These are phyloP conservation scores for Lodderomyces parapsilosis DNA, from an alignment of 1,139 yeast genomes.

Conservation along the genomic window DNA sequence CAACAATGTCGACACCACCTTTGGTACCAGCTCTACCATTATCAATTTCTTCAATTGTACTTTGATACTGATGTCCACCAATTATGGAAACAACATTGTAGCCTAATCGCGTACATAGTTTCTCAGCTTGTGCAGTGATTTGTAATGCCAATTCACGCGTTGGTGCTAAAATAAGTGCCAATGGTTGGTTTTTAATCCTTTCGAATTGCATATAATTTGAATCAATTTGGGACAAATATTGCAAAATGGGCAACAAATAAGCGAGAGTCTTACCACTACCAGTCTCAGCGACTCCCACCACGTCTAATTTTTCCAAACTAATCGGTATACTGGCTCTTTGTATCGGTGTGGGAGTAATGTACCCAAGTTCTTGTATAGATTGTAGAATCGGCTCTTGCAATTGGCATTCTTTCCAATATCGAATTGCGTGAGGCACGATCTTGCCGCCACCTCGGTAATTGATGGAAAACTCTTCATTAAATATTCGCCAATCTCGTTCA, in stretches of 20 bases:
- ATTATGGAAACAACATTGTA: constrained; percentile 66
- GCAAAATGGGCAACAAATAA: constrained; percentile 70
- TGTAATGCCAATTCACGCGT: constrained; percentile 93
- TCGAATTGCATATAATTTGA: constrained; percentile 34
- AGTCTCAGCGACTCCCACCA: constrained; percentile 91
- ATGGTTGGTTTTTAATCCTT: constrained; percentile 30
- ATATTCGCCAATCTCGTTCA: constrained; percentile 84
- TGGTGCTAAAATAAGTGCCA: constrained; percentile 80
- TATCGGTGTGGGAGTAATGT: constrained; percentile 76
- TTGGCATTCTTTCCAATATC: constrained; percentile 64
- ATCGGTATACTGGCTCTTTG: constrained; percentile 87
- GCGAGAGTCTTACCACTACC: constrained; percentile 95
- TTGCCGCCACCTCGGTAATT: constrained; percentile 65
- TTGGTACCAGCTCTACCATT: constrained; percentile 11
- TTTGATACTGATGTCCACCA: constrained; percentile 88
- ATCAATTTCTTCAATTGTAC: constrained; percentile 45
- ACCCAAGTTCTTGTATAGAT: constrained; percentile 40
- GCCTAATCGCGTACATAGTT: constrained; percentile 42
- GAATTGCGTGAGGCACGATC: constrained; percentile 54
- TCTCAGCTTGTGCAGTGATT: constrained; percentile 64
- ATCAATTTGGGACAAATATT: constrained; percentile 49
- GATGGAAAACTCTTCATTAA: constrained; percentile 77
- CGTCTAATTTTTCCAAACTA: constrained; percentile 58
- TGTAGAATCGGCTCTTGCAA: constrained; percentile 43
- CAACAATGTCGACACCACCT: constrained; percentile 72